phyloP scores from a whole-genome alignment of 2,329 filamentous ascomycete species.

The Claviceps paspali region DNA sequence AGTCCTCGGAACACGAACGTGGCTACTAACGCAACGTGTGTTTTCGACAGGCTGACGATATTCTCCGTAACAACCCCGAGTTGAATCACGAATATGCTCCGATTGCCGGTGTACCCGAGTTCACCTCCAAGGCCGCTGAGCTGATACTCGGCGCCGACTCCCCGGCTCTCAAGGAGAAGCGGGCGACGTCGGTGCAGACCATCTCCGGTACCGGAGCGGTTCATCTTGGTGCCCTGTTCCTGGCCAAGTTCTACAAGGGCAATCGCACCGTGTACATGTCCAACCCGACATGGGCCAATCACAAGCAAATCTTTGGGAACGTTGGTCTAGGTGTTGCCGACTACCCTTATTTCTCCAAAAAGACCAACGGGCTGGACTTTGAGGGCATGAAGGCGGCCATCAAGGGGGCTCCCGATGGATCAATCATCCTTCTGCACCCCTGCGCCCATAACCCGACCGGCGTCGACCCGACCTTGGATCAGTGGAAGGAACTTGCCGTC shows the following conservation, averaged over 20 bases:
- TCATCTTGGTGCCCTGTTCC: constrained; percentile 86
- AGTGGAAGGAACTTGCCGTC: constrained; percentile 81
- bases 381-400: constrained; percentile 69
- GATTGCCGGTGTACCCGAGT: constrained; percentile 73
- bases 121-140: constrained; percentile 82
- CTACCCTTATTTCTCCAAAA: constrained; percentile 88
- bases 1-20: neutral
- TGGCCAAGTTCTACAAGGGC: constrained; percentile 73
- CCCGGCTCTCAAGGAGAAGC: constrained; percentile 70
- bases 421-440: constrained; percentile 81
- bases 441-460: constrained; percentile 98
- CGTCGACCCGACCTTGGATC: constrained; percentile 82
- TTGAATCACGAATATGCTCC: constrained; percentile 98
- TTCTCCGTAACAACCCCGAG: constrained; percentile 73
- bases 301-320: constrained; percentile 96
- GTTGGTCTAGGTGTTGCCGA: constrained; percentile 61
- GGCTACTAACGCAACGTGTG: neutral
- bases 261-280: constrained; percentile 76
- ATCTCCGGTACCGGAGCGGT: constrained; percentile 95
- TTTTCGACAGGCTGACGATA: constrained; percentile 62
- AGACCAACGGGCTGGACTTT: constrained; percentile 85
- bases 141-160: constrained; percentile 71
- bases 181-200: constrained; percentile 71
- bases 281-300: constrained; percentile 94
- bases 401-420: constrained; percentile 55